Evolutionary conservation across 441 rosid species (phyloP).

Genomic region (Populus hybrid): DNA sequence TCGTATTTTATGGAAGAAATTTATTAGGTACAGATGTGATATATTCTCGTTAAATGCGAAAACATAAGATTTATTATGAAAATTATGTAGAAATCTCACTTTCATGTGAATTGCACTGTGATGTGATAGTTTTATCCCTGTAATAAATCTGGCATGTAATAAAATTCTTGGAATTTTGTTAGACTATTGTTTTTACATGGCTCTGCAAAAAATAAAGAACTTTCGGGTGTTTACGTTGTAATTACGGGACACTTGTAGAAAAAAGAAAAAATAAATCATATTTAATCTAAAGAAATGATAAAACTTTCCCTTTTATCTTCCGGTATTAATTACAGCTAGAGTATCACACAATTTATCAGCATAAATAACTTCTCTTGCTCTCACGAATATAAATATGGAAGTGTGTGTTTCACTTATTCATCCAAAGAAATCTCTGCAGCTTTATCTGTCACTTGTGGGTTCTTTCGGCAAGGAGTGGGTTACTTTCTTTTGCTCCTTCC

Average conservation of each 20-base stretch:
- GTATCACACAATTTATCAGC: not conserved
- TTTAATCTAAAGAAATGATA: not conserved
- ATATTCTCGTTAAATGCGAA: not conserved
- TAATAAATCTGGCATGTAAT: not conserved
- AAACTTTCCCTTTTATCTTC: not conserved
- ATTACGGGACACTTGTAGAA: not conserved
- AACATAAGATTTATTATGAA: not conserved
- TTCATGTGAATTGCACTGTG: not conserved
- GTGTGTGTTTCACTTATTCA: not conserved
- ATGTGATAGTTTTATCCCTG: not conserved
- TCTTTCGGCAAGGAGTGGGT: not conserved
- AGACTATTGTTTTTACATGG: not conserved
- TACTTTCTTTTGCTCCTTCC: not conserved
- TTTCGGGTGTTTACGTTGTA: not conserved
- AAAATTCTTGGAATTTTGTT: not conserved
- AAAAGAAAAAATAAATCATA: too few relatives aligned
- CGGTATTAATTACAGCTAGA: not conserved
- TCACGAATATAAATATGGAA: not conserved
- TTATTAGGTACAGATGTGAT: not conserved
- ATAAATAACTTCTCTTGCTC: not conserved
- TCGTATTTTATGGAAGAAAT: not conserved
- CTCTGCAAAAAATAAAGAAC: not conserved
- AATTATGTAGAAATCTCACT: not conserved
- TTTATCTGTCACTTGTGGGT: not conserved
- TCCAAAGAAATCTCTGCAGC: constrained; percentile 6